Evolutionary conservation across 192 early-diverging fungal species (phyloP).

Genomic region (Coemansia erecta): DNA sequence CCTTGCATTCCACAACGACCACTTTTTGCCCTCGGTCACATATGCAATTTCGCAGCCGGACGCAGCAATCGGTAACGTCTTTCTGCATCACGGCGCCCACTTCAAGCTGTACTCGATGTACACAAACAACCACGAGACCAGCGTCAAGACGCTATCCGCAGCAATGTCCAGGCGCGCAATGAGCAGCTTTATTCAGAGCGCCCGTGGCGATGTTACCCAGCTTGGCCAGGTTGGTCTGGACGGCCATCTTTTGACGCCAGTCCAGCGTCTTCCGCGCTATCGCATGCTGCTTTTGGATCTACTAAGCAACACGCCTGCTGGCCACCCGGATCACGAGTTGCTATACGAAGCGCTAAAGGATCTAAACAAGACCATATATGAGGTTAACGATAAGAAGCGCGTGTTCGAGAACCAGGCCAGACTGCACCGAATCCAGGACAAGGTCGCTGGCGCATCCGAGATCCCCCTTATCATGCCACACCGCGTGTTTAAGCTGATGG

Average conservation of each 20-base stretch:
- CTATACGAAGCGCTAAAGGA: conserved; percentile 65
- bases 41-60: conserved; percentile 32
- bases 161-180: conserved; percentile 44
- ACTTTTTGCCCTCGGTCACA: conserved; percentile 60
- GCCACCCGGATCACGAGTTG: conserved; percentile 75
- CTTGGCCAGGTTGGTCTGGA: conserved; percentile 79
- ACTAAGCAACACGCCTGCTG: conserved; percentile 68
- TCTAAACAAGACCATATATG: conserved; percentile 65
- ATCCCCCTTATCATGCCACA: conserved; percentile 56
- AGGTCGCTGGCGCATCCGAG: conserved; percentile 43
- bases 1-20: conserved; percentile 64
- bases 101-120: conserved; percentile 85
- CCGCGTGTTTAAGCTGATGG: conserved; percentile 55
- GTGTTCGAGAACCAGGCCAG: conserved; percentile 57
- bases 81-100: conserved; percentile 70
- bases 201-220: conserved; percentile 56
- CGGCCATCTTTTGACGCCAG: conserved; percentile 82
- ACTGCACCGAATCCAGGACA: conserved; percentile 58
- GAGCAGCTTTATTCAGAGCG: conserved; percentile 35
- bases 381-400: conserved; percentile 86
- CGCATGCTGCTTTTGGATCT: conserved; percentile 83
- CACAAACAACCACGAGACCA: conserved; percentile 80
- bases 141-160: conserved; percentile 59
- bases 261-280: conserved; percentile 95
- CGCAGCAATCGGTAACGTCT: conserved; percentile 69